Base-by-base conservation (phyloP, 371 early-diverging fungal species). In the Chytridium lagenaria region DNA sequence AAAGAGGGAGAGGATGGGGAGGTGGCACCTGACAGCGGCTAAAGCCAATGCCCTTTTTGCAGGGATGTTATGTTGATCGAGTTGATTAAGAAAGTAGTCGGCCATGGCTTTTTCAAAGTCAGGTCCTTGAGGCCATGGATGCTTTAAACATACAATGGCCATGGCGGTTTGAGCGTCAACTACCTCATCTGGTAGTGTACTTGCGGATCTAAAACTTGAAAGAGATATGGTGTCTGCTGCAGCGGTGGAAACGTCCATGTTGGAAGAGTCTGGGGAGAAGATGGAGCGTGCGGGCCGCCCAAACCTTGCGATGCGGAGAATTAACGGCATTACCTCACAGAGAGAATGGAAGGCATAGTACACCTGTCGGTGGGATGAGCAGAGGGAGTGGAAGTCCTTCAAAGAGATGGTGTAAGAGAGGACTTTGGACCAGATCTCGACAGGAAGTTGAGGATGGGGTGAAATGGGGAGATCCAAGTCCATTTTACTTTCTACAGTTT, bases 301-400 rank as follows among this genome's bases (percentile, higher is more conserved):
- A 7, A 52, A 22, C 55, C 55, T 10, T 12, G 55, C 12, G 26
- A 52, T 52, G 26, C 55, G 55, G 55, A 52, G 12, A 26, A 52
- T 26, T 26, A 52, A 23, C 12, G 55, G 55, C 55, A 52, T 23
- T 5, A 52, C 26, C 5, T 52, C n/a, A 5, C 26, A 5, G 55
- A 52, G 7, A 23, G 55, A 52, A 26, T 26, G n/a, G 26, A 52
- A 52, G 26, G 55, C 55, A 52, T 52, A 23, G 23, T 52, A 52
- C 55, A 52, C 16, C 5, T 5, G 55, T n/a, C 55, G 55, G 26
- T 52, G 55, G n/a, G 55, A 5, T 22, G 55, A 52, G 26, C 55
- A 52, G 16, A 52, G 55, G n/a, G 55, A 52, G 55, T 52, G 55
- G 26, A 52, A 52, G 55, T 52, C 55, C 55, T 52, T 7, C n/a